These are phyloP conservation scores for Phytophthora gonapodyides DNA, from an alignment of 352 stramenopile genomes.

Conservation along the genomic window DNA sequence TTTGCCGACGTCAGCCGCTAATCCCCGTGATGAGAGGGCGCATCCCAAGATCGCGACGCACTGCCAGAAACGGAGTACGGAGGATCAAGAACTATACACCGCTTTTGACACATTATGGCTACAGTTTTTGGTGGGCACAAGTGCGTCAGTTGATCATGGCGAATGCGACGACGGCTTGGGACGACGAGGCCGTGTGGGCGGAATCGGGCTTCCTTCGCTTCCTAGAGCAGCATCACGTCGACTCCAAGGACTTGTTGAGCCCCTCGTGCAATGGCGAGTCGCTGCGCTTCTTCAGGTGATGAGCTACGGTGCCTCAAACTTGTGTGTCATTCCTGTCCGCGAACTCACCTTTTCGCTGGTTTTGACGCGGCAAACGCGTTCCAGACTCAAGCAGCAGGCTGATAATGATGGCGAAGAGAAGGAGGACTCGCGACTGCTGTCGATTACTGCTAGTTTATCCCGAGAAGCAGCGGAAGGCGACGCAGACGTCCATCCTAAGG, in stretches of 20 bases:
- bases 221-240: slow-evolving; percentile 55
- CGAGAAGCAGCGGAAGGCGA: slow-evolving; percentile 21
- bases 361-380: background rate
- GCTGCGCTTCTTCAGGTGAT: slow-evolving; percentile 69
- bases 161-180: slow-evolving; percentile 32
- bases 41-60: background rate
- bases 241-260: slow-evolving; percentile 46
- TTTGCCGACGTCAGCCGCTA: slow-evolving; percentile 12
- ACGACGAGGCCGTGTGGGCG: slow-evolving; percentile 47
- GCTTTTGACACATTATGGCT: slow-evolving; percentile 7
- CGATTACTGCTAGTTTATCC: slow-evolving; percentile 26
- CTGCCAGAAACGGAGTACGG: too few relatives aligned
- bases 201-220: slow-evolving; percentile 62
- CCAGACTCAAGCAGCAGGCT: slow-evolving; percentile 37
- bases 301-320: slow-evolving; percentile 2
- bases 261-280: slow-evolving; percentile 22
- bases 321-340: slow-evolving; percentile 23
- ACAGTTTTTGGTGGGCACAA: slow-evolving; percentile 5
- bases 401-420: background rate
- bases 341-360: slow-evolving; percentile 7
- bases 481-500: slow-evolving; percentile 13
- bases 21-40: slow-evolving; percentile 17
- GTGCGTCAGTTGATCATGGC: background rate
- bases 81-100: too few relatives aligned
- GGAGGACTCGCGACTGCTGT: slow-evolving; percentile 24